Conservation (phyloP, 495 filamentous ascomycete genomes). For the Penicillium turbatum region DNA sequence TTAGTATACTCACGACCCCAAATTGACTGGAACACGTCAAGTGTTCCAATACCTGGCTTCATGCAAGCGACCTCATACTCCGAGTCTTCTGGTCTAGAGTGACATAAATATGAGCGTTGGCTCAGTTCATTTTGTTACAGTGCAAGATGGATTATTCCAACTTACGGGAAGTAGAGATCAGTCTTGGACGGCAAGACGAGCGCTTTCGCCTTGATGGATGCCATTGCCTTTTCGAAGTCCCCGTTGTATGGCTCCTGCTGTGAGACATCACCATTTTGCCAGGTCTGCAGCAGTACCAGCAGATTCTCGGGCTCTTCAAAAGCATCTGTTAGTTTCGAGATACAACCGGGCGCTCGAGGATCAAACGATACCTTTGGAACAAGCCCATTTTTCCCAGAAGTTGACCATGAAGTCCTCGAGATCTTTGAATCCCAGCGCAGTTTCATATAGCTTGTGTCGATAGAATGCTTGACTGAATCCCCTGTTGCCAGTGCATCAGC, state of each 20-base stretch:
- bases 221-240: constrained; percentile 60
- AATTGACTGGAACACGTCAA: constrained; percentile 56
- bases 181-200: constrained; percentile 62
- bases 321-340: constrained; percentile 10
- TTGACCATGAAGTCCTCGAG: constrained; percentile 66
- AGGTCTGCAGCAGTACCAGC: constrained; percentile 65
- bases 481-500: constrained; percentile 23
- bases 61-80: constrained; percentile 63
- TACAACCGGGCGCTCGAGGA: too few relatives aligned
- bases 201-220: constrained; percentile 62
- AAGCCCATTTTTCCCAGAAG: constrained; percentile 71
- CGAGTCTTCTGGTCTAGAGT: constrained; percentile 58
- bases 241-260: constrained; percentile 60
- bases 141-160: not conserved
- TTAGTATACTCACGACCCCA: constrained; percentile 59
- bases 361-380: constrained; percentile 49
- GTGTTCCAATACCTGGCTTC: constrained; percentile 54
- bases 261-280: constrained; percentile 66
- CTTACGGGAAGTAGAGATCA: constrained; percentile 71
- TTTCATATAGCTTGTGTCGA: constrained; percentile 60
- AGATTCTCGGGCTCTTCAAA: constrained; percentile 60
- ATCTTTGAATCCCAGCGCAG: constrained; percentile 52
- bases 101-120: constrained; percentile 11
- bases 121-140: not conserved
- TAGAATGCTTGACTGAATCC: constrained; percentile 73